These are phyloP conservation scores for Phaeoacremonium minimum DNA, from an alignment of 2,329 filamentous ascomycete species.

Conservation along the genomic window DNA sequence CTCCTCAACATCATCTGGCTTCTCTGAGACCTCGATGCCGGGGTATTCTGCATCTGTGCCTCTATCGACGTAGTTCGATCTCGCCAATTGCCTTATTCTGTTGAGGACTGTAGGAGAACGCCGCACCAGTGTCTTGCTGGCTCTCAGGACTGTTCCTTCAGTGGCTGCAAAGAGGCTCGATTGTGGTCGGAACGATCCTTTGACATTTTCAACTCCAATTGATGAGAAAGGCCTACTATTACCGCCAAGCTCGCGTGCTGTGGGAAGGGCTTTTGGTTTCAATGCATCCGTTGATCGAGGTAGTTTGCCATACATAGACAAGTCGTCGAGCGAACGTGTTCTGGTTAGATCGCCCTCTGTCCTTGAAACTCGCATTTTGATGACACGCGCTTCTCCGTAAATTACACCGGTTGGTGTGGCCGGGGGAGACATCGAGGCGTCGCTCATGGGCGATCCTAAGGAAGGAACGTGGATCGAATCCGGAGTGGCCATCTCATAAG, in stretches of 20 bases:
- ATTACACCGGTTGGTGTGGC: constrained; percentile 29
- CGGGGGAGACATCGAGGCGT: constrained; percentile 22
- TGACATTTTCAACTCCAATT: no score
- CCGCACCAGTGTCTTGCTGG: constrained; percentile 21
- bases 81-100: constrained; percentile 4
- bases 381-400: constrained; percentile 32
- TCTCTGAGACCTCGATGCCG: background rate
- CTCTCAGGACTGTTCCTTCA: constrained; percentile 21
- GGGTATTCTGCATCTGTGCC: constrained; percentile 29
- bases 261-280: no score
- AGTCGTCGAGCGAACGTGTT: constrained; percentile 30
- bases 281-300: no score
- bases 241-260: no score
- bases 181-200: no score
- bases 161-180: no score
- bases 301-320: no score
- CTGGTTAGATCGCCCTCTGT: constrained; percentile 19
- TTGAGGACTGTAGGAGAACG: constrained; percentile 12
- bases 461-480: constrained; percentile 7
- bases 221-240: no score
- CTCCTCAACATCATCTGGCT: constrained; percentile 10
- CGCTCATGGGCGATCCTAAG: constrained; percentile 28
- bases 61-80: constrained; percentile 29
- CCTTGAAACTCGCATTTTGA: constrained; percentile 26
- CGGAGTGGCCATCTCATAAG: no score